phyloP scores from a whole-genome alignment of 306 rosid genomes.

The Astragalus membranaceus region DNA sequence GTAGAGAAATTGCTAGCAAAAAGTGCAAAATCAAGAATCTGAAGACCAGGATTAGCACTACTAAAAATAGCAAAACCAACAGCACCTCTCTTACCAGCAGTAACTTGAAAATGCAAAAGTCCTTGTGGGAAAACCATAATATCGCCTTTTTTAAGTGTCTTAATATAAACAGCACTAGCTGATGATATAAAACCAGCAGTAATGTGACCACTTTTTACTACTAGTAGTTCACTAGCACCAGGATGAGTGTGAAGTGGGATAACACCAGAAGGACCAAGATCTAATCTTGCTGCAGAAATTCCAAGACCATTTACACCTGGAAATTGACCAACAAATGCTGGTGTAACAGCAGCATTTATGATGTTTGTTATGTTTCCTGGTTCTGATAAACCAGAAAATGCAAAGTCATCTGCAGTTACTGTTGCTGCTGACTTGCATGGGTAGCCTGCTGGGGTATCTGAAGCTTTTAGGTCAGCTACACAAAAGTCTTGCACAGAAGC shows the following conservation, averaged over 20 bases:
- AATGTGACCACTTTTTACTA: constrained; percentile 41
- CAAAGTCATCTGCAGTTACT: constrained; percentile 59
- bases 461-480: constrained; percentile 55
- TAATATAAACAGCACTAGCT: constrained; percentile 43
- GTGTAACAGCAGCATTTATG: constrained; percentile 67
- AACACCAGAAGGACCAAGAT: constrained; percentile 60
- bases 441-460: constrained; percentile 60
- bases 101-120: constrained; percentile 58
- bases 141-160: constrained; percentile 58
- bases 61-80: constrained; percentile 42
- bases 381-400: constrained; percentile 30
- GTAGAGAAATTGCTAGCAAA: constrained; percentile 58
- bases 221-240: constrained; percentile 53
- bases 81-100: constrained; percentile 36
- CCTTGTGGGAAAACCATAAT: constrained; percentile 79
- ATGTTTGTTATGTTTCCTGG: constrained; percentile 53
- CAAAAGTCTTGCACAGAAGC: constrained; percentile 61
- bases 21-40: constrained; percentile 66
- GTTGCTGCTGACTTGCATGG: constrained; percentile 33
- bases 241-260: constrained; percentile 90
- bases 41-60: constrained; percentile 82
- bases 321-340: constrained; percentile 70
- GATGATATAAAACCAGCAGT: constrained; percentile 65
- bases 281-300: constrained; percentile 53
- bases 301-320: constrained; percentile 76